Conservation (phyloP, 2,329 filamentous ascomycete genomes). For the Cytospora leucostoma region DNA sequence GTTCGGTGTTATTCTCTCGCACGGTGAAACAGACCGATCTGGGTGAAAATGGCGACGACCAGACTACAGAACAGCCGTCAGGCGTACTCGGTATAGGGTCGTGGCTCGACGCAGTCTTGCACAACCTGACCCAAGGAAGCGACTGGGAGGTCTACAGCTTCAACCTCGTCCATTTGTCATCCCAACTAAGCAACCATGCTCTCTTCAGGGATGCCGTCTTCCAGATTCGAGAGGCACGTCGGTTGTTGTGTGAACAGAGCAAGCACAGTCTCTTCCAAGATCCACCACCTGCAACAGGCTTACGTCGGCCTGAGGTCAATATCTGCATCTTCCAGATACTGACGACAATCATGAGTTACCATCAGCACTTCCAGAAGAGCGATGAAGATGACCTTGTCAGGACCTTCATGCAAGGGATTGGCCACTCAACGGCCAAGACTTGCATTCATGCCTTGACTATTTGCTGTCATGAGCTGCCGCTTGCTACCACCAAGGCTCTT, state of each 20-base stretch:
- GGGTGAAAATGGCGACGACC: constrained; percentile 28
- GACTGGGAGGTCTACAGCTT: constrained; percentile 96
- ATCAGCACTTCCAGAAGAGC: constrained; percentile 77
- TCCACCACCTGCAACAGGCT: constrained; percentile 73
- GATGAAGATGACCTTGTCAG: constrained; percentile 90
- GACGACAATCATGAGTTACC: constrained; percentile 87
- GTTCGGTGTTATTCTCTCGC: constrained; percentile 53
- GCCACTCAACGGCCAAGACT: constrained; percentile 83
- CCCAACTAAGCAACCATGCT: constrained; percentile 86
- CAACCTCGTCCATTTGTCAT: constrained; percentile 79
- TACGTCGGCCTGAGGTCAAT: constrained; percentile 85
- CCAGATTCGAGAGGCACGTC: constrained; percentile 75
- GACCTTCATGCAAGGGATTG: constrained; percentile 82
- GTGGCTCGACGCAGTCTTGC: constrained; percentile 78
- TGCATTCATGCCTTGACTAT: constrained; percentile 95
- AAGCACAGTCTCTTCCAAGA: constrained; percentile 76
- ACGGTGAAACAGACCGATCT: constrained; percentile 22
- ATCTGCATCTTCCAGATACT: constrained; percentile 86
- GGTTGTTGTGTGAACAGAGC: constrained; percentile 79
- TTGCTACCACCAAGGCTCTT: constrained; percentile 81
- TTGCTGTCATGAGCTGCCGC: constrained; percentile 90
- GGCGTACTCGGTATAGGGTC: constrained; percentile 58
- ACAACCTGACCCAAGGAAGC: constrained; percentile 71
- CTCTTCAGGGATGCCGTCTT: constrained; percentile 74
- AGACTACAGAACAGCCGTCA: constrained; percentile 34